phyloP scores from a whole-genome alignment of 495 filamentous ascomycete genomes.

The Bombardia bombarda region DNA sequence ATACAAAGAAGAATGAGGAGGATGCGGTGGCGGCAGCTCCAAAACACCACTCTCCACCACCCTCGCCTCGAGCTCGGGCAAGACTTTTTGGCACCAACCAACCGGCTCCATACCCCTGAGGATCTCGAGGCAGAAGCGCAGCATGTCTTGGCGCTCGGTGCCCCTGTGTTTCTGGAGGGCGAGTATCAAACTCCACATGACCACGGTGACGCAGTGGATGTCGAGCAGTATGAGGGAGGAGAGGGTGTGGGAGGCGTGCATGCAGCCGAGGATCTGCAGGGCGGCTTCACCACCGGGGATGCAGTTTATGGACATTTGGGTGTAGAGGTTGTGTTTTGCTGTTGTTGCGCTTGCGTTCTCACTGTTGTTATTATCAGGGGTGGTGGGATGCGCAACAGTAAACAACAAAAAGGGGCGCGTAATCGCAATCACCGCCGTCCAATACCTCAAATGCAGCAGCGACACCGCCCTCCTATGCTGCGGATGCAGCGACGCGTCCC shows the following conservation, averaged over 20 bases:
- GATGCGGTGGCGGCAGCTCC: neutral
- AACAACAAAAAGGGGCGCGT: constrained; percentile 2
- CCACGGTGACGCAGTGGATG: constrained; percentile 1
- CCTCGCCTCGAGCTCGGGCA: constrained; percentile 3
- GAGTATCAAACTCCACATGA: constrained; percentile 1
- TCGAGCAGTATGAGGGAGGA: neutral
- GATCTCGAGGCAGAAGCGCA: constrained; percentile 1
- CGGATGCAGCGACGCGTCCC: constrained; percentile 1
- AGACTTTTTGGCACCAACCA: constrained; percentile 1
- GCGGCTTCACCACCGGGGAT: neutral
- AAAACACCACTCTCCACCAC: constrained; percentile 2
- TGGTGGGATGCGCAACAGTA: neutral
- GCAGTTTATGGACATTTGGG: neutral
- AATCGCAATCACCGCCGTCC: neutral
- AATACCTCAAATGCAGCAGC: constrained; percentile 1
- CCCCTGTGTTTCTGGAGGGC: constrained; percentile 1
- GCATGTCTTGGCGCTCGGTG: neutral
- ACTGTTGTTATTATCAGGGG: too few species aligned
- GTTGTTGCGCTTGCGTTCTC: too few species aligned
- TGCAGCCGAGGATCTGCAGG: neutral
- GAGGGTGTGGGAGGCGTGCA: neutral
- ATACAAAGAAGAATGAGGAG: neutral
- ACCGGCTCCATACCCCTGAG: constrained; percentile 2
- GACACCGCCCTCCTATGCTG: constrained; percentile 1
- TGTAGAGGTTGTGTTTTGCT: neutral